phyloP scores from a whole-genome alignment of 768 basidiomycete genomes.

The Suillus variegatus region DNA sequence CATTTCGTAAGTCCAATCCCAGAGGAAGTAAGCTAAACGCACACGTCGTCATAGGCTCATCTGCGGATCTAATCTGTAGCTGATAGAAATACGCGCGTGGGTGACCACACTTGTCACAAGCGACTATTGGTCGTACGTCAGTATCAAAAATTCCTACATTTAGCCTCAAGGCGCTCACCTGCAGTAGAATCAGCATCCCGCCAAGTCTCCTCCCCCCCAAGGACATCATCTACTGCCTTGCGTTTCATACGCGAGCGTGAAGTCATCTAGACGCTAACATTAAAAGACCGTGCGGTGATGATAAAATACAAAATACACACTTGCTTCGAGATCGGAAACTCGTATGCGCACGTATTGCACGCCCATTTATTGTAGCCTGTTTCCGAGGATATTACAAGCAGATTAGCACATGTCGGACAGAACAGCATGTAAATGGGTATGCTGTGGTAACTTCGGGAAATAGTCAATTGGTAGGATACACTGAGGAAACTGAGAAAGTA shows the following conservation, averaged over 20 bases:
- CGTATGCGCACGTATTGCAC: constrained; percentile 93
- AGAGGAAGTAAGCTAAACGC: neutral
- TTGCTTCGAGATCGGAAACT: constrained; percentile 48
- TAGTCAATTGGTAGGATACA: neutral
- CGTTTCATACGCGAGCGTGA: constrained; percentile 81
- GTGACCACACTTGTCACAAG: constrained; percentile 68
- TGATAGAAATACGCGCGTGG: constrained; percentile 92
- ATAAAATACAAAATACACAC: neutral
- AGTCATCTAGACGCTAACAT: constrained; percentile 65
- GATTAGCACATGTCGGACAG: constrained; percentile 93
- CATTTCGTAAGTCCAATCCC: constrained; percentile 1
- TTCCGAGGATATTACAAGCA: constrained; percentile 75
- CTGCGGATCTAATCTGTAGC: constrained; percentile 92
- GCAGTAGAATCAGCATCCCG: constrained; percentile 88
- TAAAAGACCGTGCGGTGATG: neutral
- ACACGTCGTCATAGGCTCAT: constrained; percentile 77
- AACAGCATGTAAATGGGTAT: constrained; percentile 65
- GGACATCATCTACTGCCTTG: constrained; percentile 92
- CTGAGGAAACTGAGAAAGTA: neutral
- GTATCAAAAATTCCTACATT: neutral
- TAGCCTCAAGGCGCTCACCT: constrained; percentile 42
- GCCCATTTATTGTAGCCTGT: constrained; percentile 90
- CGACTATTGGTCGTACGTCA: constrained; percentile 30
- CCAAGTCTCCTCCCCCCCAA: constrained; percentile 94
- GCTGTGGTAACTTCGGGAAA: neutral